These are phyloP conservation scores for Nemophila menziesii DNA, from an alignment of 257 asterid genomes.

Conservation along the genomic window DNA sequence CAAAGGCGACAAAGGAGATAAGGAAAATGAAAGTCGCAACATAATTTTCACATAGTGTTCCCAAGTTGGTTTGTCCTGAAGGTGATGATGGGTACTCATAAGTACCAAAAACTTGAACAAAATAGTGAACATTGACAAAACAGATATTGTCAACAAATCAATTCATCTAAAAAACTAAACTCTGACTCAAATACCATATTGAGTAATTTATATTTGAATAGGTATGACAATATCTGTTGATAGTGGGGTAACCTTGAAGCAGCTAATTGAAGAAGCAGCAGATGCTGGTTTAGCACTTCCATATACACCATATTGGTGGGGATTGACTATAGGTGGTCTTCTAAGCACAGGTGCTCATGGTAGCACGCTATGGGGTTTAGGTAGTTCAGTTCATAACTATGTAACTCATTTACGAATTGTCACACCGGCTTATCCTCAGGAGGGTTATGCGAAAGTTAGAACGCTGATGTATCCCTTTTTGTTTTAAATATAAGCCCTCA, in stretches of 20 bases:
- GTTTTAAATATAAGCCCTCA: too few relatives aligned
- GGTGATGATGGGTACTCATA: conserved; percentile 27
- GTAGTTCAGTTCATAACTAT: conserved; percentile 50
- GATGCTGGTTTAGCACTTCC: conserved; percentile 34
- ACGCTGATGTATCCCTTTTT: too few relatives aligned
- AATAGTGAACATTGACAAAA: conserved; percentile 9
- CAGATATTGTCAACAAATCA: too few relatives aligned
- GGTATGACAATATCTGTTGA: conserved; percentile 38
- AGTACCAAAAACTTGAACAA: conserved; percentile 41
- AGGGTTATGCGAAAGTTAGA: conserved; percentile 34
- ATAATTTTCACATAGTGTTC: conserved; percentile 48
- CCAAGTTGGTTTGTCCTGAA: conserved; percentile 47
- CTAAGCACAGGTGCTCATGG: conserved; percentile 69
- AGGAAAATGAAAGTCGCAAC: conserved; percentile 37
- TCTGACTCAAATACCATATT: too few relatives aligned
- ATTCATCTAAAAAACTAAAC: too few relatives aligned
- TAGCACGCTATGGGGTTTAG: conserved; percentile 55
- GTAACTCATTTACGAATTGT: conserved; percentile 35
- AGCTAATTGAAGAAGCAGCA: conserved; percentile 32
- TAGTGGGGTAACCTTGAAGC: conserved; percentile 41
- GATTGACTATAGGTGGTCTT: conserved; percentile 54
- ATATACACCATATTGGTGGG: conserved; percentile 63
- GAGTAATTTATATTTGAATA: too few relatives aligned
- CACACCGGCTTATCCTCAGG: conserved; percentile 25
- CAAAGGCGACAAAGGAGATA: conserved; percentile 20